Conservation (phyloP, 202 grass and related monocot species). For the Alloteropsis angusta region DNA sequence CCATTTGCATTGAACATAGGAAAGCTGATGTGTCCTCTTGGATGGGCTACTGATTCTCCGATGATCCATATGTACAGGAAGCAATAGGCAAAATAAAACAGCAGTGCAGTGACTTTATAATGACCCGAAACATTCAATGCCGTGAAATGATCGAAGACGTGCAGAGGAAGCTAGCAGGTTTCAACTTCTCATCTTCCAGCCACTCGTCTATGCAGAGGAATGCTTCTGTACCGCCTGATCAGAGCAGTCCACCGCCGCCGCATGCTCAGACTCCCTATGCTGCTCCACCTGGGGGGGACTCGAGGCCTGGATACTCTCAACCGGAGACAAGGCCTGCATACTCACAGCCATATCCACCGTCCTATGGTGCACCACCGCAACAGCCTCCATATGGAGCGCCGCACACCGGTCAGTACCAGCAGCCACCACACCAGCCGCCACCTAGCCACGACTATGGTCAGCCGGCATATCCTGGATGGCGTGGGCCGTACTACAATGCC, state of each 20-base stretch:
- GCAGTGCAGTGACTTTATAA: constrained; percentile 81
- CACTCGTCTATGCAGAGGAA: constrained; percentile 31
- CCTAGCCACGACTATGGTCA: constrained; percentile 63
- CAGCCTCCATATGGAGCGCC: constrained; percentile 40
- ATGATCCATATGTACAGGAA: constrained; percentile 46
- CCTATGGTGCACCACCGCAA: constrained; percentile 42
- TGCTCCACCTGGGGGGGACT: constrained; percentile 21
- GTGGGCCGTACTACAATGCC: constrained; percentile 72
- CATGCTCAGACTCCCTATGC: constrained; percentile 45
- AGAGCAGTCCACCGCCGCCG: constrained; percentile 35
- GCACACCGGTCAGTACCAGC: constrained; percentile 54
- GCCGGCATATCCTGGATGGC: constrained; percentile 88
- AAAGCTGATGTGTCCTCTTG: not conserved
- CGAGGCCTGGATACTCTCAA: constrained; percentile 45
- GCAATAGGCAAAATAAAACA: constrained; percentile 88
- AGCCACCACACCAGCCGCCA: constrained; percentile 40
- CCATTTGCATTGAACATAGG: constrained; percentile 7
- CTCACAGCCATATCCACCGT: constrained; percentile 44
- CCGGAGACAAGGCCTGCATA: constrained; percentile 56
- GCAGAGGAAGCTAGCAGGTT: constrained; percentile 77
- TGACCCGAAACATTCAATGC: constrained; percentile 94
- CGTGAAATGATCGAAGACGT: constrained; percentile 98
- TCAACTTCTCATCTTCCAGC: constrained; percentile 68
- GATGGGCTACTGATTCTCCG: not conserved
- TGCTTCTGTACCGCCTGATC: constrained; percentile 42